Evolutionary conservation across 306 rosid species (phyloP), one percentile per base, ranked within the genome.

Genomic region (Phaseolus lunatus): DNA sequence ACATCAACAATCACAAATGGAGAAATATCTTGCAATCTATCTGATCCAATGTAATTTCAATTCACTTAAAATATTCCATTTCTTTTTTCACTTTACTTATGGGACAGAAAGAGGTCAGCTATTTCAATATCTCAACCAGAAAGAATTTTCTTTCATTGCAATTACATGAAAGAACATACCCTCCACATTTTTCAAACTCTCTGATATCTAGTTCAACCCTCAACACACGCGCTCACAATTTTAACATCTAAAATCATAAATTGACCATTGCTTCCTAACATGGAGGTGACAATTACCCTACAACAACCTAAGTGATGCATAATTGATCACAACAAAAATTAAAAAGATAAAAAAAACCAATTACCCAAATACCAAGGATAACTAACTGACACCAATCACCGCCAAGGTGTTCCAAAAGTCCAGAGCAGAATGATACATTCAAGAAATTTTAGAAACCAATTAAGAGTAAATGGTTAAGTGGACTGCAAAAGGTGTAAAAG

Each of bases 111-210:
- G 14, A 9, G 29, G 27, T 7, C 15, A 20, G 24, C 15, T 53
- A 10, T 52, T 23, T 52, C 23, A 70, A 50, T 29, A 39, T 70
- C 13, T 49, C 9, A 39, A 2, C 9, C 15, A 3, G 3, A 54
- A 16, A 56, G 13, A 72, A 35, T 14, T 37, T 57, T 39, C 27
- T 73, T 56, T 41, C 1, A 37, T 5, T 20, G n/a, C n/a, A 31
- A 37, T 54, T 54, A 10, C 47, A 62, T 63, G 9, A 67, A 45
- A 45, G 61, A 52, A 75, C 49, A 61, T 41, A 31, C 12, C 26
- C 49, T 54, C 76, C 62, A 27, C 37, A 57, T 56, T 18, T 57
- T 33, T 59, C 43, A 70, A 48, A 20, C 57, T 80, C 37, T 43
- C 20, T 26, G 23, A 58, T 49, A 13, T 26, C 66, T 22, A n/a